These are phyloP conservation scores for Entomortierella chlamydospora DNA, from an alignment of 192 early-diverging fungal genomes.

Conservation along the genomic window DNA sequence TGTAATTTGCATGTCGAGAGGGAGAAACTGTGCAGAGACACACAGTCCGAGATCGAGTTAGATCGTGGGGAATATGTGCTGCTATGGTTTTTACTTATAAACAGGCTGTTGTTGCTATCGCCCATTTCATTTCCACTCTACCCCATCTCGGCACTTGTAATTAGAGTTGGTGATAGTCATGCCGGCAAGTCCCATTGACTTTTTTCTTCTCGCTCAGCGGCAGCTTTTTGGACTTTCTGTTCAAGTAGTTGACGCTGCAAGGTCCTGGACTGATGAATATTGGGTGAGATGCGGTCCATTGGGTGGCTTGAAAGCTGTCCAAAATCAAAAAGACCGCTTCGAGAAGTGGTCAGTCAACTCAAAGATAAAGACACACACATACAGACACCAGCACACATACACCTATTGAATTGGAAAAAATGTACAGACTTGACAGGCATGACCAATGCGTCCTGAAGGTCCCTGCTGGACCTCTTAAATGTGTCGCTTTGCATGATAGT, in stretches of 20 bases:
- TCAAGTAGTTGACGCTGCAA: slow-evolving; percentile 46
- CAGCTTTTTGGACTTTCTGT: slow-evolving; percentile 33
- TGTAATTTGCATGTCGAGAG: slow-evolving; percentile 53
- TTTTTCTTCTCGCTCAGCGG: slow-evolving; percentile 6
- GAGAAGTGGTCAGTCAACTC: too few relatives aligned
- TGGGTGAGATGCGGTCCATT: too few relatives aligned
- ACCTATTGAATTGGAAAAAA: too few relatives aligned
- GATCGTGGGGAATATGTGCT: not conserved
- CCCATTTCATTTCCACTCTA: not conserved
- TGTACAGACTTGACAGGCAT: too few relatives aligned
- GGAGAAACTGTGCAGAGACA: slow-evolving; percentile 44
- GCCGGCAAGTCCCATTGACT: not conserved
- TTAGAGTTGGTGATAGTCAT: slow-evolving; percentile 3
- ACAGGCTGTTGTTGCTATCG: not conserved
- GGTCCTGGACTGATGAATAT: too few relatives aligned
- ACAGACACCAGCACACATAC: too few relatives aligned
- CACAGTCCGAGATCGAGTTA: slow-evolving; percentile 12
- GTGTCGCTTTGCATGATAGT: slow-evolving; percentile 41
- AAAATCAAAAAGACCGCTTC: too few relatives aligned
- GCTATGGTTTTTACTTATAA: not conserved
- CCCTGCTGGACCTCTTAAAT: slow-evolving; percentile 40
- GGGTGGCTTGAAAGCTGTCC: too few relatives aligned
- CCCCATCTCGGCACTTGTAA: not conserved
- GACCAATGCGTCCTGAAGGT: slow-evolving; percentile 36
- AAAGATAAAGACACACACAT: too few relatives aligned